These are phyloP conservation scores for Metarhizium brunneum DNA, from an alignment of 2,329 filamentous ascomycete genomes.

Conservation along the genomic window DNA sequence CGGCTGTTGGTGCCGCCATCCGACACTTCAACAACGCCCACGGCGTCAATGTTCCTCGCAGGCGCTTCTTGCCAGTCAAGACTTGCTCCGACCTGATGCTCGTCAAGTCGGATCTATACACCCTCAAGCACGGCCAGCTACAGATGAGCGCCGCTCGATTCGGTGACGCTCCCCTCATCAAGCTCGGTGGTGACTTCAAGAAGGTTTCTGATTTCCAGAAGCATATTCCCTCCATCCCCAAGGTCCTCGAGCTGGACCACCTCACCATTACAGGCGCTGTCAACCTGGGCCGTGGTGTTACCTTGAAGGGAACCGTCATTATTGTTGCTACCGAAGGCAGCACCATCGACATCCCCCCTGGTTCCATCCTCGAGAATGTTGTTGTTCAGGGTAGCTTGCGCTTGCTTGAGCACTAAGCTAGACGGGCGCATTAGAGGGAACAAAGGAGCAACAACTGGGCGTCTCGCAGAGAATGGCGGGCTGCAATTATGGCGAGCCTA, in stretches of 20 bases:
- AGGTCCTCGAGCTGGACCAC: conserved; percentile 87
- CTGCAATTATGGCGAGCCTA: background rate
- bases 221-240: conserved; percentile 77
- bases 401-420: conserved; percentile 52
- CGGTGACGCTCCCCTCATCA: conserved; percentile 93
- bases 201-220: conserved; percentile 97
- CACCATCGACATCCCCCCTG: conserved; percentile 95
- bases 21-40: conserved; percentile 98
- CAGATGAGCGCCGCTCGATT: conserved; percentile 95
- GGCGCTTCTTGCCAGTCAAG: conserved; percentile 99
- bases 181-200: conserved; percentile 99
- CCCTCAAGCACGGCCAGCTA: conserved; percentile 94
- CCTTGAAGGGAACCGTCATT: conserved; percentile 96
- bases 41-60: conserved; percentile 95
- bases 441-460: background rate
- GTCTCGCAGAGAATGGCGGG: background rate
- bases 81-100: conserved; percentile 99
- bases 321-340: conserved; percentile 96
- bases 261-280: conserved; percentile 96
- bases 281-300: conserved; percentile 91
- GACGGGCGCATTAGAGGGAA: background rate
- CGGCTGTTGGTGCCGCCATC: conserved; percentile 94
- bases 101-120: conserved; percentile 99
- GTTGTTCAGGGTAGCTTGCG: conserved; percentile 95
- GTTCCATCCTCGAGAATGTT: conserved; percentile 96